Percentiles rank a stretch among this genome's conserved stretches.
These are phyloP conservation scores for Fomitiporia mediterranea DNA, from an alignment of 1,284 basidiomycete genomes.

Conservation along the genomic window DNA sequence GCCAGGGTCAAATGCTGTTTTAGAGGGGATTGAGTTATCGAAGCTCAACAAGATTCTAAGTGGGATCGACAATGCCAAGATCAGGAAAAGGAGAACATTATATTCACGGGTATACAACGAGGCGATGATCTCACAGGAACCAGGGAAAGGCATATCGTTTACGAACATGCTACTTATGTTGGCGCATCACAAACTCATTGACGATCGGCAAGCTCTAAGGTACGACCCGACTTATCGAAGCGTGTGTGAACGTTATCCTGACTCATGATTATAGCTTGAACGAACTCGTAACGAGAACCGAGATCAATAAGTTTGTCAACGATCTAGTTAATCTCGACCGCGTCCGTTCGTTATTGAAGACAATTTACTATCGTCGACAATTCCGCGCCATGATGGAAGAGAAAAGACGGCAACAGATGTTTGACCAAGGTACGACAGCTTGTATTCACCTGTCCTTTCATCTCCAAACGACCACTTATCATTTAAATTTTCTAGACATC, in stretches of 20 bases:
- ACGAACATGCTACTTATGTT: slow-evolving; percentile 86
- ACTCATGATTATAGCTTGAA: slow-evolving; percentile 52
- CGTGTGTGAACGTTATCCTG: neutral
- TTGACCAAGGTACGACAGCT: slow-evolving; percentile 30
- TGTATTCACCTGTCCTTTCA: no score
- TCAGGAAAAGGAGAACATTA: slow-evolving; percentile 61
- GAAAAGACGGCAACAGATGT: slow-evolving; percentile 31
- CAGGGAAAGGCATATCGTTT: slow-evolving; percentile 83
- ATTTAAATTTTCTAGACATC: slow-evolving; percentile 39
- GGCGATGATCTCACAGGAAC: slow-evolving; percentile 70
- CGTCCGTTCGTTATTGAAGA: slow-evolving; percentile 73
- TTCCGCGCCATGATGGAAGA: slow-evolving; percentile 50
- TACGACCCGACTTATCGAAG: slow-evolving; percentile 38
- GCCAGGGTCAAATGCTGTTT: slow-evolving; percentile 24
- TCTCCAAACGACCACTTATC: neutral
- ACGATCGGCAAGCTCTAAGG: slow-evolving; percentile 85
- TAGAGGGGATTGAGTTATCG: slow-evolving; percentile 57
- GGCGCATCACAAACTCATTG: slow-evolving; percentile 89
- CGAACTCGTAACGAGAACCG: slow-evolving; percentile 72
- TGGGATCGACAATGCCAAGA: slow-evolving; percentile 58
- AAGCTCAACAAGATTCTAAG: slow-evolving; percentile 57
- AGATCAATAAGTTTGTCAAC: slow-evolving; percentile 74
- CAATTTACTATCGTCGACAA: slow-evolving; percentile 67
- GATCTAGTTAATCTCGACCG: slow-evolving; percentile 83
- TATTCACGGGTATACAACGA: slow-evolving; percentile 84